Evolutionary conservation across 495 filamentous ascomycete genomes (phyloP).

Genomic region (Trichoderma parareesei): DNA sequence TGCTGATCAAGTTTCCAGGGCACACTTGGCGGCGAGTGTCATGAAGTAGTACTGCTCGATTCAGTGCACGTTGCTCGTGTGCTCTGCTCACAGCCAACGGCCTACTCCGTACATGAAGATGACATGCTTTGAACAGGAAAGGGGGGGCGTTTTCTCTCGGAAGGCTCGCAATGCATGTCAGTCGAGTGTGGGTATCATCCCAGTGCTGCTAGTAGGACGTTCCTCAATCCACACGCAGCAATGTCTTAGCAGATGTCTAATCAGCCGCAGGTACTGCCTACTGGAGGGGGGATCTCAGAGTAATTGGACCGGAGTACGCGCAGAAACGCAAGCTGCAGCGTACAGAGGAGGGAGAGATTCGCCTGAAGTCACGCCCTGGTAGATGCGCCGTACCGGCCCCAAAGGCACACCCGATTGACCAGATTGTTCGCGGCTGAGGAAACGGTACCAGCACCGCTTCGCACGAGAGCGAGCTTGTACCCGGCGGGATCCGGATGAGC

Average conservation of each 20-base stretch:
- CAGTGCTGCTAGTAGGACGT: not conserved
- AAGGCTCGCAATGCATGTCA: constrained; percentile 1
- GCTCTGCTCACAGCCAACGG: not conserved
- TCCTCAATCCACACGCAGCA: not conserved
- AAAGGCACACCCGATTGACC: not conserved
- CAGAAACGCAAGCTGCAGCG: not conserved
- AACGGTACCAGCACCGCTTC: not conserved
- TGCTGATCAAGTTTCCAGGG: too few relatives aligned
- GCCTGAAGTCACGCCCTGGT: not conserved
- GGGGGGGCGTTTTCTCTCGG: not conserved
- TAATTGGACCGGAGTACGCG: not conserved
- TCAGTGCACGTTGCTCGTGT: not conserved
- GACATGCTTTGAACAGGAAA: too few relatives aligned
- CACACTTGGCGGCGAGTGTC: too few relatives aligned
- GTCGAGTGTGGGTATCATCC: not conserved
- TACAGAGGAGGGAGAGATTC: not conserved
- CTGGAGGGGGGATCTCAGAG: not conserved
- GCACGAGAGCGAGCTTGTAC: not conserved
- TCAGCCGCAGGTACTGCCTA: not conserved
- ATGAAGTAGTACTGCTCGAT: too few relatives aligned
- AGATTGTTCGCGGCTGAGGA: not conserved
- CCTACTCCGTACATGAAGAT: too few relatives aligned
- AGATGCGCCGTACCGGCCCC: not conserved
- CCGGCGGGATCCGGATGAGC: not conserved
- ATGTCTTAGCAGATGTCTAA: not conserved